phyloP scores from a whole-genome alignment of 371 early-diverging fungal species.

The Choanephora cucurbitarum region DNA sequence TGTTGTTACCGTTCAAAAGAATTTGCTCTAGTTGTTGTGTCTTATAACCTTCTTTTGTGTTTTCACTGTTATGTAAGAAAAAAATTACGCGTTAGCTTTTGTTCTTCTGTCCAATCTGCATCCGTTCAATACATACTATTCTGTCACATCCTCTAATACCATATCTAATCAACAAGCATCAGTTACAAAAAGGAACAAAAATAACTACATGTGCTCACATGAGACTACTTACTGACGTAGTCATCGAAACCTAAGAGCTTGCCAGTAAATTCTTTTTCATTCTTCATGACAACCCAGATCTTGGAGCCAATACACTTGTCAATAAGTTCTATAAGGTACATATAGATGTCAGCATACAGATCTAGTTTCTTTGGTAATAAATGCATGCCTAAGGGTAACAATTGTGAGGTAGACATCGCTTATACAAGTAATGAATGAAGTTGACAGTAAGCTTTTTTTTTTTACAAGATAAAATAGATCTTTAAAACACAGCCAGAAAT shows the following conservation, averaged over 20 bases:
- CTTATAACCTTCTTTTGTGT: constrained; percentile 76
- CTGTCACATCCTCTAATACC: constrained; percentile 96
- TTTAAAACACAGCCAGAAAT: too few species aligned
- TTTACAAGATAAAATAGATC: neutral
- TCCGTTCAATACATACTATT: constrained; percentile 43
- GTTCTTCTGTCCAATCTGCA: neutral
- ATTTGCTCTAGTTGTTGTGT: constrained; percentile 83
- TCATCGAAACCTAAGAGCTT: constrained; percentile 97
- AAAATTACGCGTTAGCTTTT: neutral
- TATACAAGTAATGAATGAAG: neutral
- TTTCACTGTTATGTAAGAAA: constrained; percentile 55
- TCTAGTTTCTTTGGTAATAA: neutral
- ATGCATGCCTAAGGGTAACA: constrained; percentile 45
- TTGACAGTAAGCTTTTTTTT: neutral
- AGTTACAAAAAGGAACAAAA: neutral
- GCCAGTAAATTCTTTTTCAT: constrained; percentile 94
- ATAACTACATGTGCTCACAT: too few species aligned
- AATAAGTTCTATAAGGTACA: constrained; percentile 91
- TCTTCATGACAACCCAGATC: constrained; percentile 97
- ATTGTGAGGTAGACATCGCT: constrained; percentile 45
- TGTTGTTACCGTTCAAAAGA: constrained; percentile 94
- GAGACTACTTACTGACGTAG: constrained; percentile 82
- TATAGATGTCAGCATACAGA: neutral
- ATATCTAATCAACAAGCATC: constrained; percentile 67
- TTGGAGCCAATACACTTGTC: constrained; percentile 97